Conservation (phyloP, 1,284 basidiomycete genomes). For the Leccinum colubrinum region DNA sequence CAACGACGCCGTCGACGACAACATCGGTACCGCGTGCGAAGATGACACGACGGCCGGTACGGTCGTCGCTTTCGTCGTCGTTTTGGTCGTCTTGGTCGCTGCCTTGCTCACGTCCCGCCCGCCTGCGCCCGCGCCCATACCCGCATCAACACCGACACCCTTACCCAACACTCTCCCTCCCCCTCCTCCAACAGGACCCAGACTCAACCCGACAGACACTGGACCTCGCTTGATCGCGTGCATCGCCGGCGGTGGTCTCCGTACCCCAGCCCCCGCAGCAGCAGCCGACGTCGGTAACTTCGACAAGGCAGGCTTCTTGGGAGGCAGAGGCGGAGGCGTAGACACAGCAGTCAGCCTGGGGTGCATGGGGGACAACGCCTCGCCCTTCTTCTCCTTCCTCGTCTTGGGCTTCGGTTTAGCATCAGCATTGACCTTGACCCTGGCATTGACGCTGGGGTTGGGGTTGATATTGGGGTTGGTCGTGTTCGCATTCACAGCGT, state of each 20-base stretch:
- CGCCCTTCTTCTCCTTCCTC: constrained; percentile 3
- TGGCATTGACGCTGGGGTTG: neutral
- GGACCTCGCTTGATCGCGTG: neutral
- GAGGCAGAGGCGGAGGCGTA: neutral
- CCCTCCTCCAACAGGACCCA: neutral
- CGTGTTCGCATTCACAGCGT: neutral
- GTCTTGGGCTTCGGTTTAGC: neutral
- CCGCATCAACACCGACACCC: neutral
- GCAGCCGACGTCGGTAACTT: constrained; percentile 3
- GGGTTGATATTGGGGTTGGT: neutral
- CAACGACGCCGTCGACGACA: constrained; percentile 73
- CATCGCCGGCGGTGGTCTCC: neutral
- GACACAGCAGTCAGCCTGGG: neutral
- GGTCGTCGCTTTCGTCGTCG: constrained; percentile 32
- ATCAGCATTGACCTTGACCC: neutral
- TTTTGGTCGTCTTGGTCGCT: neutral
- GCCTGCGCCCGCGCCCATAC: constrained; percentile 4
- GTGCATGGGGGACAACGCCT: neutral
- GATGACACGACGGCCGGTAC: constrained; percentile 67
- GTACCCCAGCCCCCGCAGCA: neutral
- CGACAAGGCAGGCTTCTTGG: constrained; percentile 12
- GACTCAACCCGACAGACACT: neutral
- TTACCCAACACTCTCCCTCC: neutral
- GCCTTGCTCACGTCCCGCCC: constrained; percentile 16
- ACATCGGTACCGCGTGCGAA: constrained; percentile 64